These are phyloP conservation scores for Trametes gibbosa DNA, from an alignment of 768 basidiomycete species.

Conservation along the genomic window DNA sequence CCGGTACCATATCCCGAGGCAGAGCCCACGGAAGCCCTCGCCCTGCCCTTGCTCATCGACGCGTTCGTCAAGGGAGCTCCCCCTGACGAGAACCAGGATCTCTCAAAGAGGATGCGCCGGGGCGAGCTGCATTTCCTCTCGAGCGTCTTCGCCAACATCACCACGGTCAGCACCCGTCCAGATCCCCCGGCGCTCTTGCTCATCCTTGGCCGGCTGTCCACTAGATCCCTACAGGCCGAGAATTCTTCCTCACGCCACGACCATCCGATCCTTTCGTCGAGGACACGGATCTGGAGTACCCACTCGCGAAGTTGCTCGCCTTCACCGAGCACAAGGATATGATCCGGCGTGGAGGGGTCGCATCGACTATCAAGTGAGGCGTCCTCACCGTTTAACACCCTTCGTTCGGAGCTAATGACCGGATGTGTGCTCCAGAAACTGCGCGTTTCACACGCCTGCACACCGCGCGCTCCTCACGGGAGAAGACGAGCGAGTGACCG, in stretches of 20 bases:
- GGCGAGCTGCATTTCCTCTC: constrained; percentile 88
- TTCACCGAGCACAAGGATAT: constrained; percentile 90
- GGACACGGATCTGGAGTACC: constrained; percentile 61
- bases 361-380: constrained; percentile 79
- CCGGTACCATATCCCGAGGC: constrained; percentile 70
- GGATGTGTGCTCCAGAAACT: constrained; percentile 66
- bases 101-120: constrained; percentile 56
- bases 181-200: too few relatives aligned
- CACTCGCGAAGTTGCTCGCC: constrained; percentile 74
- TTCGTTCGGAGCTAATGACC: constrained; percentile 10
- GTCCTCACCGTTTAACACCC: too few relatives aligned
- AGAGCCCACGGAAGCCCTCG: constrained; percentile 51
- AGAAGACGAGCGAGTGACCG: constrained; percentile 53
- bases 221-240: constrained; percentile 74
- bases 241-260: constrained; percentile 73
- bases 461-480: constrained; percentile 71
- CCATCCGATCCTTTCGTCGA: constrained; percentile 46
- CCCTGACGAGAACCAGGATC: constrained; percentile 47
- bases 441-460: constrained; percentile 63
- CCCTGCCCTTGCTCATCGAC: constrained; percentile 82
- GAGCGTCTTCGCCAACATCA: constrained; percentile 91
- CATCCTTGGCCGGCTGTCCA: too few relatives aligned
- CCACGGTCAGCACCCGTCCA: constrained; percentile 52
- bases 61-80: constrained; percentile 79
- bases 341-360: constrained; percentile 85